Conservation (phyloP, 208 protist genomes). For the Vickermania ingenoplastis region DNA sequence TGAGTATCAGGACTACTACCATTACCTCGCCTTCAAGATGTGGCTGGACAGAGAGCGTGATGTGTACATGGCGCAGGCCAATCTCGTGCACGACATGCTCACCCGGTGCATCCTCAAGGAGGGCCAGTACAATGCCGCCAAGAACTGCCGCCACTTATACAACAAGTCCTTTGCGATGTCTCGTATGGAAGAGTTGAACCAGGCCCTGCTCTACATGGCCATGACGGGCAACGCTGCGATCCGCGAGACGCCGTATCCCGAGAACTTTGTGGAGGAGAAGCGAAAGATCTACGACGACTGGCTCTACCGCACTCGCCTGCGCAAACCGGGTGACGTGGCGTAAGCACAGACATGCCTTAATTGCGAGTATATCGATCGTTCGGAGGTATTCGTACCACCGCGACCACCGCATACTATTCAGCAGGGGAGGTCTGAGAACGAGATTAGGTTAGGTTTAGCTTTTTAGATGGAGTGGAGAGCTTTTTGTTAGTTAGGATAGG, state of each 20-base stretch:
- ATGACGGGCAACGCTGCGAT: conserved; percentile 79
- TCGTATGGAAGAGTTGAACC: conserved; percentile 74
- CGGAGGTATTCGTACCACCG: too few relatives aligned
- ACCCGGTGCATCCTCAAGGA: conserved; percentile 67
- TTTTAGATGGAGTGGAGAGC: too few relatives aligned
- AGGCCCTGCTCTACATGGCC: conserved; percentile 77
- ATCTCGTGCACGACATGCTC: conserved; percentile 69
- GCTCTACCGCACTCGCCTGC: conserved; percentile 76
- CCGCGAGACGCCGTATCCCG: conserved; percentile 75
- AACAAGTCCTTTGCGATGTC: conserved; percentile 80
- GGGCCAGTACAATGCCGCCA: conserved; percentile 82
- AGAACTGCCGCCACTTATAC: conserved; percentile 77
- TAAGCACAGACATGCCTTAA: conserved; percentile 10
- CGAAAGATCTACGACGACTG: conserved; percentile 84
- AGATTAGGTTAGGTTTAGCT: too few relatives aligned
- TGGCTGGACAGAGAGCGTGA: conserved; percentile 73
- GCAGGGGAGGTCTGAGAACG: too few relatives aligned
- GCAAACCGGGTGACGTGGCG: conserved; percentile 59
- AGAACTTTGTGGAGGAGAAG: conserved; percentile 79
- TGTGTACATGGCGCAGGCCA: conserved; percentile 71
- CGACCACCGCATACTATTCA: too few relatives aligned
- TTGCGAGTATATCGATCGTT: too few relatives aligned
- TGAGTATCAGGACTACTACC: conserved; percentile 78
- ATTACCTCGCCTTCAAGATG: conserved; percentile 76
- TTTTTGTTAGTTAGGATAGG: too few relatives aligned